Evolutionary conservation across 441 rosid genomes (phyloP).

Genomic region (Brassica hybrid): DNA sequence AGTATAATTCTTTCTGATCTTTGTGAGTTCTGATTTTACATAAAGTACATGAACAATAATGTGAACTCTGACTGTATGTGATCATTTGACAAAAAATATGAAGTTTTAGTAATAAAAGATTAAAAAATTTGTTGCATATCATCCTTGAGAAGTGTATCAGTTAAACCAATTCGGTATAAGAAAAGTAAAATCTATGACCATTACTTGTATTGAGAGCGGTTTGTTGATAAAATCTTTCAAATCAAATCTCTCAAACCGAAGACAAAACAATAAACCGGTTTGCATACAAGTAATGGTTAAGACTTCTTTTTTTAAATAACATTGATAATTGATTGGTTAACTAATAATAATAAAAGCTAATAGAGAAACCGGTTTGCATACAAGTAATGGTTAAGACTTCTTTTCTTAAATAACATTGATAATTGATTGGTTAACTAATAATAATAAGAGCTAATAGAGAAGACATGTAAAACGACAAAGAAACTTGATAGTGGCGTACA

Average conservation of each 20-base stretch:
- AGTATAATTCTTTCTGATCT: background rate
- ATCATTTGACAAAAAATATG: background rate
- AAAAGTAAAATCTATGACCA: background rate
- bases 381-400: background rate
- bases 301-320: background rate
- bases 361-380: background rate
- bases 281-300: background rate
- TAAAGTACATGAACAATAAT: background rate
- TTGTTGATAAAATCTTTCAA: background rate
- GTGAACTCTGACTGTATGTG: background rate
- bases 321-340: background rate
- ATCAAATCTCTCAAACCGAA: constrained; percentile 4
- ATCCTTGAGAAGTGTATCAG: background rate
- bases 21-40: background rate
- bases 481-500: background rate
- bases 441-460: background rate
- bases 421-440: background rate
- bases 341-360: background rate
- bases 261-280: background rate
- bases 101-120: background rate
- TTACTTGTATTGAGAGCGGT: background rate
- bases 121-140: background rate
- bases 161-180: background rate
- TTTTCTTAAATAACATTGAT: background rate
- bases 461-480: background rate